Conservation (phyloP, 139 green algal genomes). For the Micromonas commoda region DNA sequence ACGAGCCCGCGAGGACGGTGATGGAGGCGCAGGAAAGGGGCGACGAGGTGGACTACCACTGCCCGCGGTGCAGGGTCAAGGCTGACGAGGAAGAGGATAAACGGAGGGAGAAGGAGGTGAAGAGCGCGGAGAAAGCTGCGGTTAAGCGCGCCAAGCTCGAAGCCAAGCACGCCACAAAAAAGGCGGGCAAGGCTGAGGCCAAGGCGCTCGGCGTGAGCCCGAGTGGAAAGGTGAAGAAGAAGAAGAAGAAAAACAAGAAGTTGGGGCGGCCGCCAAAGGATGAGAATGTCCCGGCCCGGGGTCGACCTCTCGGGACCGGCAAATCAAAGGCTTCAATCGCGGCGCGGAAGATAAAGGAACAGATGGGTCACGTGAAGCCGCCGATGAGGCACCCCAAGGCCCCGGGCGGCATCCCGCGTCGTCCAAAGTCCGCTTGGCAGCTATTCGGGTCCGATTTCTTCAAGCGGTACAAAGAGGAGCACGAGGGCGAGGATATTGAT, state of each 20-base stretch:
- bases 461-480: neutral
- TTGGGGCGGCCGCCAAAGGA: neutral
- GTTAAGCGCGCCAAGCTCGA: neutral
- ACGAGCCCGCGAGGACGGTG: neutral
- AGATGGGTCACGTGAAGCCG: neutral
- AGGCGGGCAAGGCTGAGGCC: neutral
- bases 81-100: neutral
- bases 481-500: neutral
- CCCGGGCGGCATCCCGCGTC: neutral
- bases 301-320: neutral
- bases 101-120: neutral
- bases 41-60: slow-evolving; percentile 7
- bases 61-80: slow-evolving; percentile 3
- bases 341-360: too few relatives aligned
- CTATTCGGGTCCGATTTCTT: slow-evolving; percentile 17
- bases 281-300: too few relatives aligned
- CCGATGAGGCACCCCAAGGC: neutral
- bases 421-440: slow-evolving; percentile 15
- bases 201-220: neutral
- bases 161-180: neutral
- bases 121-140: neutral
- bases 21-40: neutral
- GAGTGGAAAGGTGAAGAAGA: neutral
- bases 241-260: neutral
- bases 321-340: neutral